phyloP scores from a whole-genome alignment of 2,329 filamentous ascomycete species.

The Fusarium guadeloupense region DNA sequence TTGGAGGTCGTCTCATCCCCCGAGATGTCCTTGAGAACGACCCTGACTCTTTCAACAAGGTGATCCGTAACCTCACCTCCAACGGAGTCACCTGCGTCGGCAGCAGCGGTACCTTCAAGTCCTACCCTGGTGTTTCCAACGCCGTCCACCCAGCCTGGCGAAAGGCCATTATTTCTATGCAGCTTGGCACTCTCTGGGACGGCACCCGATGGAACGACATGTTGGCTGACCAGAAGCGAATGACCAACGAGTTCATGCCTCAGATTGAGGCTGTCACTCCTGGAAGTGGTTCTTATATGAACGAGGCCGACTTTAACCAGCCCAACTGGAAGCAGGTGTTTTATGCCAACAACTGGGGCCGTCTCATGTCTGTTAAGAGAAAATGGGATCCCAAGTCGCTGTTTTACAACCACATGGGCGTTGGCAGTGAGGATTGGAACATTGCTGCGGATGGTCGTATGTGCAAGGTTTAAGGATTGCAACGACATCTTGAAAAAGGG shows the following conservation, averaged over 20 bases:
- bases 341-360: conserved; percentile 57
- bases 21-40: conserved; percentile 47
- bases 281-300: conserved; percentile 58
- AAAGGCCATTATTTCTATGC: conserved; percentile 46
- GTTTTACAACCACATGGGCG: conserved; percentile 58
- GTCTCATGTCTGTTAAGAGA: conserved; percentile 57
- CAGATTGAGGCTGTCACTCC: conserved; percentile 50
- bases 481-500: too few relatives aligned
- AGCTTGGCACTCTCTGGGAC: conserved; percentile 43
- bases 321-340: conserved; percentile 55
- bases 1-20: conserved; percentile 57
- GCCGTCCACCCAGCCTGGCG: conserved; percentile 56
- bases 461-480: conserved; percentile 36
- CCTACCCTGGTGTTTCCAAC: conserved; percentile 41
- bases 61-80: conserved; percentile 31
- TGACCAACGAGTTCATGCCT: conserved; percentile 44
- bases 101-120: conserved; percentile 38
- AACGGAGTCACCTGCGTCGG: conserved; percentile 40
- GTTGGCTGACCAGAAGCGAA: conserved; percentile 45
- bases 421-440: conserved; percentile 62
- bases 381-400: conserved; percentile 59
- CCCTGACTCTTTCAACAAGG: conserved; percentile 43
- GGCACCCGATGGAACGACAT: conserved; percentile 44
- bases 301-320: conserved; percentile 61
- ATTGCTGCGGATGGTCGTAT: conserved; percentile 29